phyloP scores from a whole-genome alignment of 306 rosid species.

The Lathyrus tuberosus region DNA sequence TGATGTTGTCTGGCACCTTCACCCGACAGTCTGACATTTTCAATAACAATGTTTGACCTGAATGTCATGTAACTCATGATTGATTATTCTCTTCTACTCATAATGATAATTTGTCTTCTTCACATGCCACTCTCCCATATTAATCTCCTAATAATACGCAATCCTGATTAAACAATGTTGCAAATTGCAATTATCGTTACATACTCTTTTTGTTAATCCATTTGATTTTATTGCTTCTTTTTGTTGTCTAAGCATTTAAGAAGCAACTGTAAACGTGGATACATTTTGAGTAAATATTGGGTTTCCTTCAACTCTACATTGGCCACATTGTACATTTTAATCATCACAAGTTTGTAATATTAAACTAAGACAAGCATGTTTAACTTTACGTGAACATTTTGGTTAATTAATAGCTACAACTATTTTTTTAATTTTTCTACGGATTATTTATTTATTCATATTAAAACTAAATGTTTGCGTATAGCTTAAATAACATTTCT shows the following conservation, averaged over 20 bases:
- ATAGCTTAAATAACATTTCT: not conserved
- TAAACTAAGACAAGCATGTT: not conserved
- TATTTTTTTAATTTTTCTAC: not conserved
- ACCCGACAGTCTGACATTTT: conserved; percentile 35
- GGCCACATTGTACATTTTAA: conserved; percentile 17
- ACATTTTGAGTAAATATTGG: conserved; percentile 17
- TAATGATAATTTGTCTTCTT: conserved; percentile 13
- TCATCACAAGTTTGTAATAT: not conserved
- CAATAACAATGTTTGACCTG: conserved; percentile 33
- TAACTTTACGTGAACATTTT: not conserved
- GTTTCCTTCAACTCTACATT: conserved; percentile 25
- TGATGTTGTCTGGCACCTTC: conserved; percentile 36
- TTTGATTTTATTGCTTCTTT: conserved; percentile 14
- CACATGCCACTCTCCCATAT: not conserved
- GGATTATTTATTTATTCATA: not conserved
- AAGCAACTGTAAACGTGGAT: conserved; percentile 14
- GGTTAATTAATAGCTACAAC: not conserved
- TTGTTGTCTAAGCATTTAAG: conserved; percentile 25
- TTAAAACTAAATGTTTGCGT: not conserved
- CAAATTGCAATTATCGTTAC: conserved; percentile 26
- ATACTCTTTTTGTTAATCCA: not conserved
- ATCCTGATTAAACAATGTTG: not conserved
- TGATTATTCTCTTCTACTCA: conserved; percentile 40
- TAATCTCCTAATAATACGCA: conserved; percentile 17
- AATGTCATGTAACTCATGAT: conserved; percentile 25